Evolutionary conservation across 176 grass and related monocot genomes (phyloP), one percentile per base, ranked within the genome.

Genomic region (Bonia amplexicaulis): DNA sequence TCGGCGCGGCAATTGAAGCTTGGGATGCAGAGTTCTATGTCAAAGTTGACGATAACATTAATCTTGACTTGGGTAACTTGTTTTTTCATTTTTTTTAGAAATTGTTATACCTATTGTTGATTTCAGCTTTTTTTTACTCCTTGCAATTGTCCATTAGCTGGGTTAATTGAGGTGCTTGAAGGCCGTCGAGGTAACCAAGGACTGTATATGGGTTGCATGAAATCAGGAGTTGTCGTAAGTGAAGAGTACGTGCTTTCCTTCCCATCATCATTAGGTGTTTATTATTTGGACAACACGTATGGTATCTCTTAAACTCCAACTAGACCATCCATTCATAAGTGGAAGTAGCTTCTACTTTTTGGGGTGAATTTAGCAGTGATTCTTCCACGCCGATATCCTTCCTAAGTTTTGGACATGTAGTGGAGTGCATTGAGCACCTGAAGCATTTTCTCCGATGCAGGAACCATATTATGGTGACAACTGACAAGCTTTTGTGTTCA

Each of bases 171-270:
- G 87, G 92, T 99, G 92, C 91, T 99, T 71, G 90, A 92, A 89
- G 86, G 71, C 5, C 89, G 91, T 15, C 87, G 82, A 57, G 86
- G 83, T 80, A 78, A 68, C 66, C 84, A 89, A 84, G 93, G 88
- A 54, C 77, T 96, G 86, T 99, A 96, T 66, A 94, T 99, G 93
- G 96, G 93, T 57, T 99, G 96, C 77, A 99, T 99, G 96, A 99
- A 96, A 77, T 94, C 96, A 76, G 96, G 96, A 71, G 74, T 5
- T 76, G 93, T 96, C 39, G 64, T 99, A 84, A 99, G 81, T 76
- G 96, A 99, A 92, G 96, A 99, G 96, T 99, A 92, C 47, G 82
- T 91, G 82, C 78, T 84, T 57, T 74, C 47, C 49, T 83, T 80
- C 17, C 13, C 64, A 44, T 80, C 15, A 58, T 68, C 31, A 79